Evolutionary conservation across 2,329 filamentous ascomycete genomes (phyloP).

Genomic region (Monilinia fructicola): DNA sequence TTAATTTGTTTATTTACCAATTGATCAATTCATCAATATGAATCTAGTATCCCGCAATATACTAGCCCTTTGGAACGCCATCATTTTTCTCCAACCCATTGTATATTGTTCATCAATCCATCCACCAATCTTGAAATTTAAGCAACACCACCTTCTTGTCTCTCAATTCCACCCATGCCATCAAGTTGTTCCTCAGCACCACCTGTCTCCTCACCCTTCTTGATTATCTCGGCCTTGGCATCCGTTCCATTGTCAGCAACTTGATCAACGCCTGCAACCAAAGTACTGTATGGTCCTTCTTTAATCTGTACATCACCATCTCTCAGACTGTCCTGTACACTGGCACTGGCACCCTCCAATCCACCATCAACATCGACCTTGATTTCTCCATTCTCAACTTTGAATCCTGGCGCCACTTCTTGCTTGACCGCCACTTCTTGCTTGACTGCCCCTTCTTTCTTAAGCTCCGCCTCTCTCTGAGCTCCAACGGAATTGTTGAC

Average conservation of each 20-base stretch:
- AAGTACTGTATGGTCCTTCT: constrained; percentile 32
- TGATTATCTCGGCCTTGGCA: constrained; percentile 33
- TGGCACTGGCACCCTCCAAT: constrained; percentile 31
- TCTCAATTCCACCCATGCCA: constrained; percentile 18
- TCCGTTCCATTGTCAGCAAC: constrained; percentile 24
- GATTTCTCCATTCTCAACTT: constrained; percentile 31
- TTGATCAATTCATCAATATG: too few relatives aligned
- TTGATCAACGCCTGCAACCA: constrained; percentile 29
- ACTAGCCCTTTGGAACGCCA: neutral
- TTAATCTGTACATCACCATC: constrained; percentile 28
- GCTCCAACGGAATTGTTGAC: constrained; percentile 54
- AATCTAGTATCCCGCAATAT: neutral
- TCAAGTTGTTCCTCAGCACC: constrained; percentile 22
- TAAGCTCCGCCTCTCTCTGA: constrained; percentile 31
- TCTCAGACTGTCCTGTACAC: constrained; percentile 18
- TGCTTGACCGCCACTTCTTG: constrained; percentile 19
- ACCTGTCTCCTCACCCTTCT: constrained; percentile 32
- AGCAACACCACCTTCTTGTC: constrained; percentile 19
- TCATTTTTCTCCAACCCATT: neutral
- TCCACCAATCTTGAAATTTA: neutral
- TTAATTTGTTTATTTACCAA: too few relatives aligned
- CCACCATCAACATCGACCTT: constrained; percentile 31
- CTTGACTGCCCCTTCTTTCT: constrained; percentile 23
- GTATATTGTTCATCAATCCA: neutral
- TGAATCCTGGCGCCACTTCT: constrained; percentile 28